Conservation (phyloP, 163 green algal species). For the Prototheca stagnorum region DNA sequence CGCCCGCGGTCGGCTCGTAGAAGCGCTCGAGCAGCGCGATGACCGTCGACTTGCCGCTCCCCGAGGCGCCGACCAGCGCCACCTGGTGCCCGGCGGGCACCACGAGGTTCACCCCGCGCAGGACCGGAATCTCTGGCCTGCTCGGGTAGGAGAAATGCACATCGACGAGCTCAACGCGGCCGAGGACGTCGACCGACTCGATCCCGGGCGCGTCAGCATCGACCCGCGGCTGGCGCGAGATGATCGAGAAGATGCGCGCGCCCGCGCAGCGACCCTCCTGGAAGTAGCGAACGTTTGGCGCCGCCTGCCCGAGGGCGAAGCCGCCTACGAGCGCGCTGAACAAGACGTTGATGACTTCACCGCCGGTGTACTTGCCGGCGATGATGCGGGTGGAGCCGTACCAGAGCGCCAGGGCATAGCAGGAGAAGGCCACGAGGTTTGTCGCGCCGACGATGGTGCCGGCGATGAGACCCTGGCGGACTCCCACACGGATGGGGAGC, state of each 20-base stretch:
- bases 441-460: slow-evolving; percentile 22
- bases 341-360: slow-evolving; percentile 34
- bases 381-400: slow-evolving; percentile 27
- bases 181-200: slow-evolving; percentile 5
- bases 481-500: slow-evolving; percentile 18
- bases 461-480: slow-evolving; percentile 16
- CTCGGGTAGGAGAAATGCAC: slow-evolving; percentile 36
- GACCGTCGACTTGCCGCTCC: slow-evolving; percentile 58
- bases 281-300: slow-evolving; percentile 29
- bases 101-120: slow-evolving; percentile 31
- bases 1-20: slow-evolving; percentile 46
- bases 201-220: slow-evolving; percentile 7
- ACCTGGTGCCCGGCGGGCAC: slow-evolving; percentile 32
- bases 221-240: slow-evolving; percentile 34
- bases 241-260: slow-evolving; percentile 36
- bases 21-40: slow-evolving; percentile 64
- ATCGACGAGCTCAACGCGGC: slow-evolving; percentile 15
- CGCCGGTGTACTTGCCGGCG: slow-evolving; percentile 24
- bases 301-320: slow-evolving; percentile 46
- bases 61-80: slow-evolving; percentile 44
- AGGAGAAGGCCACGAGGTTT: slow-evolving; percentile 15
- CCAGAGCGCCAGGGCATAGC: slow-evolving; percentile 27
- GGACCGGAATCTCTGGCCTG: slow-evolving; percentile 29
- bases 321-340: slow-evolving; percentile 50
- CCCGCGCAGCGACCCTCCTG: slow-evolving; percentile 29